phyloP scores from a whole-genome alignment of 2,329 filamentous ascomycete genomes.

The Fusarium kyushuense region DNA sequence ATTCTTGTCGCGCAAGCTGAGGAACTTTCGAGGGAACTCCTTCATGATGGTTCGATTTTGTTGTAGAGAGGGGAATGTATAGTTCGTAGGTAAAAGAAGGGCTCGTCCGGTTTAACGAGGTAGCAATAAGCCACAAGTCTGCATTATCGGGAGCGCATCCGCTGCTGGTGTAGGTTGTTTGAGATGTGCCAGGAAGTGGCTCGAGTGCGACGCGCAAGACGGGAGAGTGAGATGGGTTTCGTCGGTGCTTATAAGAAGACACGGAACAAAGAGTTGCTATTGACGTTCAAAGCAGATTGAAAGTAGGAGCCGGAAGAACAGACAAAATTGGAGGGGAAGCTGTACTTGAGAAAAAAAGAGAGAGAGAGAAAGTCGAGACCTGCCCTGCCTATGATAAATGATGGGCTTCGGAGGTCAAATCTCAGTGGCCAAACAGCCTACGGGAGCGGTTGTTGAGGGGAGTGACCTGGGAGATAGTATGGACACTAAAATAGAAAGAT shows the following conservation, averaged over 20 bases:
- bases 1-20: conserved; percentile 77
- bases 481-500: conserved; percentile 43
- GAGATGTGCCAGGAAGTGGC: conserved; percentile 29
- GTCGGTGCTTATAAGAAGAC: not conserved
- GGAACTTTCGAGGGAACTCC: conserved; percentile 72
- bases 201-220: conserved; percentile 36
- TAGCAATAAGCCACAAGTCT: conserved; percentile 45
- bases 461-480: conserved; percentile 19
- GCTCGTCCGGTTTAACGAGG: conserved; percentile 52
- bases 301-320: conserved; percentile 31
- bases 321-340: conserved; percentile 27
- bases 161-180: conserved; percentile 16
- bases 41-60: conserved; percentile 59
- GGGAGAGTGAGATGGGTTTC: conserved; percentile 15
- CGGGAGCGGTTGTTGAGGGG: conserved; percentile 35
- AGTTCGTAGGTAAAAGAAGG: conserved; percentile 23
- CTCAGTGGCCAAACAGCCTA: conserved; percentile 37
- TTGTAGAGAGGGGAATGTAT: not conserved
- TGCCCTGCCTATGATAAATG: conserved; percentile 13
- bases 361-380: conserved; percentile 40
- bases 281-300: not conserved
- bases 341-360: conserved; percentile 36
- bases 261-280: not conserved
- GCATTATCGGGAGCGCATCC: conserved; percentile 50
- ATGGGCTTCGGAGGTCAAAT: conserved; percentile 23